Evolutionary conservation across 192 early-diverging fungal species (phyloP).

Genomic region (Oehlia diaphana): DNA sequence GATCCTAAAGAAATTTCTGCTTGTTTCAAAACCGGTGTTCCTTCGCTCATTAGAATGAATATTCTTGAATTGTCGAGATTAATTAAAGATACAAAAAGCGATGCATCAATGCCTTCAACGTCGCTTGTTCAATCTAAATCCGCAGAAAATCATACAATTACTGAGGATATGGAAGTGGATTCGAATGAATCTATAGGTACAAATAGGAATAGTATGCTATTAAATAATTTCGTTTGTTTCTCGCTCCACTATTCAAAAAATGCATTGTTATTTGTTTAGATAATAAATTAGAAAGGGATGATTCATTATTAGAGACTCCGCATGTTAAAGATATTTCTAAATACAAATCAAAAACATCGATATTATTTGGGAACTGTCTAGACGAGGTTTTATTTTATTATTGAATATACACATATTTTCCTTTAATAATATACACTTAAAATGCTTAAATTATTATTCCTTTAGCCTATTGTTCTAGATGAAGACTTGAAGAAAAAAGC

Average conservation of each 20-base stretch:
- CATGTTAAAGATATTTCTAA: not conserved
- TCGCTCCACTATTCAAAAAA: not conserved
- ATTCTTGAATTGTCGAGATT: conserved; percentile 66
- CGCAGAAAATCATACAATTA: not conserved
- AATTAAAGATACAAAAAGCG: not conserved
- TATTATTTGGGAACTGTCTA: conserved; percentile 3
- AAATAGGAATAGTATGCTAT: not conserved
- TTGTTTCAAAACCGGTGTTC: conserved; percentile 75
- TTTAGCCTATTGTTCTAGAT: not conserved
- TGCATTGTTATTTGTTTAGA: not conserved
- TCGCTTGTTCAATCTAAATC: no score
- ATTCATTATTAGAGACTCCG: not conserved
- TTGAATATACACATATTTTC: not conserved
- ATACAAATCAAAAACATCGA: not conserved
- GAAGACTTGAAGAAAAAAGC: not conserved
- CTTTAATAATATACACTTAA: not conserved
- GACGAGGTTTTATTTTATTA: not conserved
- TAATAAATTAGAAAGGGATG: not conserved
- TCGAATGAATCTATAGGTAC: not conserved
- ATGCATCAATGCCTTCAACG: not conserved
- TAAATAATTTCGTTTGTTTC: not conserved
- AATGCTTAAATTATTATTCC: not conserved
- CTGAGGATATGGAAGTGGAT: not conserved
- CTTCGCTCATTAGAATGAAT: conserved; percentile 84
- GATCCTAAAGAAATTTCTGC: conserved; percentile 66